Evolutionary conservation across 257 asterid genomes (phyloP).

Genomic region (Salvia rosmarinus): DNA sequence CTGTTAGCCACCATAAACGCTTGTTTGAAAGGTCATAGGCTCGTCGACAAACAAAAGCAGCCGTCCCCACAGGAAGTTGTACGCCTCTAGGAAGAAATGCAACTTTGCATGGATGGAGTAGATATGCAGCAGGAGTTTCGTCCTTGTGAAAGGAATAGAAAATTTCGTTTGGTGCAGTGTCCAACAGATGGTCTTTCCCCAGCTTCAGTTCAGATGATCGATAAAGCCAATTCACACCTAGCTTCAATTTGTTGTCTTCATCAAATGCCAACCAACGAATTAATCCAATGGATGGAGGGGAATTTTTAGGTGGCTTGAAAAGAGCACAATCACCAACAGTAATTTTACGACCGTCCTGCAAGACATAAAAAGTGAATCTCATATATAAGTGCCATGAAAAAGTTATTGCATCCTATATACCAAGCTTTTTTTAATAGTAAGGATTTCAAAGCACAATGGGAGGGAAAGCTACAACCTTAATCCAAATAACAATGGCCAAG

Average conservation of each 20-base stretch:
- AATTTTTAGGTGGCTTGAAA: slow-evolving; percentile 65
- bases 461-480: background rate
- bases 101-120: slow-evolving; percentile 93
- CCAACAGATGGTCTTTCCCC: slow-evolving; percentile 59
- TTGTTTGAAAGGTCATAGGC: slow-evolving; percentile 64
- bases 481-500: background rate
- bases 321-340: slow-evolving; percentile 78
- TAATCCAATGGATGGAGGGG: slow-evolving; percentile 77
- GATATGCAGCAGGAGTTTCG: slow-evolving; percentile 77
- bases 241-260: slow-evolving; percentile 49
- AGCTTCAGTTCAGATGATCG: slow-evolving; percentile 65
- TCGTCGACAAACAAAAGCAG: slow-evolving; percentile 84
- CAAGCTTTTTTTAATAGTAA: background rate
- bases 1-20: slow-evolving; percentile 83
- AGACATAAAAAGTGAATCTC: background rate
- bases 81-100: slow-evolving; percentile 87
- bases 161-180: slow-evolving; percentile 79
- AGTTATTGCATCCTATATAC: background rate
- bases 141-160: slow-evolving; percentile 81
- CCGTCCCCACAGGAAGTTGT: slow-evolving; percentile 72
- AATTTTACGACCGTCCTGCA: slow-evolving; percentile 73
- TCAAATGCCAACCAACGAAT: slow-evolving; percentile 54
- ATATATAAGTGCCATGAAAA: background rate
- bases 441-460: background rate
- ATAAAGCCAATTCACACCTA: slow-evolving; percentile 86